Conservation (phyloP, 139 green algal genomes). For the Coccomyxa sp. region DNA sequence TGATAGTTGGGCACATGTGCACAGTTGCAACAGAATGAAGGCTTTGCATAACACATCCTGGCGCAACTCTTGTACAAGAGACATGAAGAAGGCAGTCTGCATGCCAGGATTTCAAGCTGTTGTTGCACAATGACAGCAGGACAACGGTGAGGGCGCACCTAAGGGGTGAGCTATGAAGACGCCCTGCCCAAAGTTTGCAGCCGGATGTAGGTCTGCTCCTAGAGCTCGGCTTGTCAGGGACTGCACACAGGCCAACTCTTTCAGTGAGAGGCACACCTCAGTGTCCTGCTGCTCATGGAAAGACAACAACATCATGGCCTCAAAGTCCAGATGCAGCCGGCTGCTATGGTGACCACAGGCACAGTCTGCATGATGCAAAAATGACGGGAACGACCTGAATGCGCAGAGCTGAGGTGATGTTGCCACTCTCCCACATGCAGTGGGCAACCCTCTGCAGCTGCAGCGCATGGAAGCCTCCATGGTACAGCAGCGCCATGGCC, state of each 20-base stretch:
- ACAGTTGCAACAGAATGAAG: background rate
- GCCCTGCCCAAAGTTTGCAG: slow-evolving; percentile 86
- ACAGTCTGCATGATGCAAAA: background rate
- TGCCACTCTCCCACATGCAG: slow-evolving; percentile 73
- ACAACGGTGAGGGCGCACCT: too few species aligned
- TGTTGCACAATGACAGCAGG: background rate
- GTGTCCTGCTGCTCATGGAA: background rate
- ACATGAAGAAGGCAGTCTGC: background rate
- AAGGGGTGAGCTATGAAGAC: slow-evolving; percentile 93
- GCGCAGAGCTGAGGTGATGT: slow-evolving; percentile 73
- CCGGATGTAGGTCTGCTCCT: slow-evolving; percentile 94
- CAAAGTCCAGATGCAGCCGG: background rate
- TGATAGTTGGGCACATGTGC: background rate
- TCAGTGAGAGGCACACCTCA: background rate
- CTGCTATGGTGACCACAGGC: background rate
- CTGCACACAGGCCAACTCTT: background rate
- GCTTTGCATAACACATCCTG: background rate
- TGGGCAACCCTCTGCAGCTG: slow-evolving; percentile 92
- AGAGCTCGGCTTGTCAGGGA: slow-evolving; percentile 67
- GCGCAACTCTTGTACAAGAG: background rate
- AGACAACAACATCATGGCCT: background rate
- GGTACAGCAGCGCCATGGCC: slow-evolving; percentile 81
- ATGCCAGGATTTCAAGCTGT: background rate
- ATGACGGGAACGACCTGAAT: slow-evolving; percentile 50
- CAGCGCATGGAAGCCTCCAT: slow-evolving; percentile 93